Evolutionary conservation across 225 moss, liverwort and hornwort species (phyloP).

Genomic region (Antitrichia curtipendula): DNA sequence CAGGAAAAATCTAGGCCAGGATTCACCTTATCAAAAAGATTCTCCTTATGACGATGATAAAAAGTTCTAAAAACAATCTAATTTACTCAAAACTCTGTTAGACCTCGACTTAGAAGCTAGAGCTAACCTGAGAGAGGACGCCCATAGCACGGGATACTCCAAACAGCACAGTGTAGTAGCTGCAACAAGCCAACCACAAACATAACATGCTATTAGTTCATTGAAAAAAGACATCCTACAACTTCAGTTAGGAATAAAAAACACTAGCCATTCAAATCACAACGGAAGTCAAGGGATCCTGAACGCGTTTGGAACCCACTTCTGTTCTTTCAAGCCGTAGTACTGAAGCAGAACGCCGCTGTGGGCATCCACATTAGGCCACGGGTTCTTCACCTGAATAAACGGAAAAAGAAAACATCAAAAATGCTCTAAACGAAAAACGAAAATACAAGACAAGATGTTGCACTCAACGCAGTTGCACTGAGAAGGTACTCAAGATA

Average conservation of each 20-base stretch:
- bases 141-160: constrained; percentile 39
- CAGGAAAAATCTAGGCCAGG: neutral
- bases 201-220: neutral
- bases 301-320: neutral
- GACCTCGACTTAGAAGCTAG: neutral
- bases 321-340: constrained; percentile 39
- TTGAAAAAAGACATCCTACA: neutral
- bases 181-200: neutral
- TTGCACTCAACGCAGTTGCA: neutral
- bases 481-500: neutral
- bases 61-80: neutral
- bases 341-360: constrained; percentile 36
- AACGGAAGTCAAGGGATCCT: too few relatives aligned
- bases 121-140: constrained; percentile 31
- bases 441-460: neutral
- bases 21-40: neutral
- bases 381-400: constrained; percentile 41
- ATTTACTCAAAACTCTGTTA: neutral
- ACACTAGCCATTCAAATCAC: neutral
- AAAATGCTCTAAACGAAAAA: neutral
- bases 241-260: rapidly evolving
- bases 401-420: neutral
- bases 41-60: neutral
- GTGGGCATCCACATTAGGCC: constrained; percentile 48
- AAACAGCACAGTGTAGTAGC: constrained; percentile 31